phyloP scores from a whole-genome alignment of 768 basidiomycete genomes.

The Trametes maxima region DNA sequence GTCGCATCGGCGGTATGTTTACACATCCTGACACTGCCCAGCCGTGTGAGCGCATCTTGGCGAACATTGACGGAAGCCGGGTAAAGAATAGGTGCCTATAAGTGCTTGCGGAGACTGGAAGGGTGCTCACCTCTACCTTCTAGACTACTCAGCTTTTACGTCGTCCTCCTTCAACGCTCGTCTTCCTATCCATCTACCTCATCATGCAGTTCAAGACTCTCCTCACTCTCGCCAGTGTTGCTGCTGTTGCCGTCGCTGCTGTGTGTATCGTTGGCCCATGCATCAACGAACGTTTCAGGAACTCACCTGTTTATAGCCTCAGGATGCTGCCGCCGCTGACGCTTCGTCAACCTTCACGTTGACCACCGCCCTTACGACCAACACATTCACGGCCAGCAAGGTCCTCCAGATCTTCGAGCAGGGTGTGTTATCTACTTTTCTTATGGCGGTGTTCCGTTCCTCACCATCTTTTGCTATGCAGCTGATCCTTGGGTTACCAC shows the following conservation, averaged over 20 bases:
- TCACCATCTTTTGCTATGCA: neutral
- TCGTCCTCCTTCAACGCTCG: neutral
- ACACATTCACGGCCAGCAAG: constrained; percentile 14
- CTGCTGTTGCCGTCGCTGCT: constrained; percentile 6
- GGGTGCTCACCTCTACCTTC: neutral
- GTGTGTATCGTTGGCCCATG: neutral
- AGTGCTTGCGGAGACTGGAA: neutral
- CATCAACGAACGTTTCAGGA: neutral
- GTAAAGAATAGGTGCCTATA: neutral
- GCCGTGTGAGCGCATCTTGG: neutral
- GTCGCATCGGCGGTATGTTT: constrained; percentile 12
- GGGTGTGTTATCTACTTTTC: neutral
- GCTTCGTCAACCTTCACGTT: neutral
- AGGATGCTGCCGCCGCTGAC: neutral
- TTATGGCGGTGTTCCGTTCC: no score
- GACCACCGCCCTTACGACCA: constrained; percentile 14
- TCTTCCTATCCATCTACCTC: neutral
- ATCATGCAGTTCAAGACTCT: constrained; percentile 22
- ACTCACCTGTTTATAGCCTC: neutral
- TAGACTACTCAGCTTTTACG: neutral
- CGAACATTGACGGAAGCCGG: neutral
- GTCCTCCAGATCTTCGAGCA: constrained; percentile 15
- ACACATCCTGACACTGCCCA: neutral
- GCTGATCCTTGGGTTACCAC: constrained; percentile 20
- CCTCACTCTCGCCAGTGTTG: constrained; percentile 17